Percentiles rank a stretch among this genome's conserved stretches.
Conservation (phyloP, 768 basidiomycete species). For the Amanita fuliginea region DNA sequence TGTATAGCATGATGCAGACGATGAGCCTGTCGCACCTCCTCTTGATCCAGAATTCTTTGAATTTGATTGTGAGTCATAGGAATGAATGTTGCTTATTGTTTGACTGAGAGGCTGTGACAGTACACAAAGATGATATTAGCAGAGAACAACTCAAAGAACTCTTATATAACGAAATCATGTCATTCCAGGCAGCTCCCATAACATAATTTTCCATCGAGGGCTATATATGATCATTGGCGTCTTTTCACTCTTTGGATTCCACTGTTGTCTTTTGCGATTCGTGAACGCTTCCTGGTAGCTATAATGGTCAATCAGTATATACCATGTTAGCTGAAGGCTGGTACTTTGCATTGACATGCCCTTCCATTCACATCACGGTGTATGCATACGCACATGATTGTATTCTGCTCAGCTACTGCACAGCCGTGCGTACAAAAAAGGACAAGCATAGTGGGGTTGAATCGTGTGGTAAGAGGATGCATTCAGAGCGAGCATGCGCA, state of each 20-base stretch:
- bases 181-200: constrained; percentile 55
- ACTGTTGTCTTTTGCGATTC: not conserved
- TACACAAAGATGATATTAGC: constrained; percentile 93
- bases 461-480: constrained; percentile 1
- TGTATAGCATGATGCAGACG: constrained; percentile 81
- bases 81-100: not conserved
- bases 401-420: not conserved
- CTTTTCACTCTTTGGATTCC: not conserved
- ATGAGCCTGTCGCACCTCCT: constrained; percentile 94
- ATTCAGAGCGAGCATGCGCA: constrained; percentile 5
- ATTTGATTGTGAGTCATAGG: constrained; percentile 69
- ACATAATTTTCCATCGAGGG: constrained; percentile 20
- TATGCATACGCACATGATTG: not conserved
- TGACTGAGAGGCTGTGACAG: constrained; percentile 23
- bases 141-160: constrained; percentile 93
- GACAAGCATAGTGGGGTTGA: not conserved
- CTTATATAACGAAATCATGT: constrained; percentile 90
- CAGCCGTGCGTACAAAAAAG: not conserved
- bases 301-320: not conserved
- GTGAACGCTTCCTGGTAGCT: not conserved
- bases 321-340: not conserved
- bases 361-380: no score
- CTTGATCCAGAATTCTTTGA: constrained; percentile 95
- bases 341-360: no score
- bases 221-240: not conserved